A percentile compares a stretch with the other conserved stretches of the same genome.
Evolutionary conservation across 306 rosid genomes (phyloP).

Genomic region (Coriaria nepalensis): DNA sequence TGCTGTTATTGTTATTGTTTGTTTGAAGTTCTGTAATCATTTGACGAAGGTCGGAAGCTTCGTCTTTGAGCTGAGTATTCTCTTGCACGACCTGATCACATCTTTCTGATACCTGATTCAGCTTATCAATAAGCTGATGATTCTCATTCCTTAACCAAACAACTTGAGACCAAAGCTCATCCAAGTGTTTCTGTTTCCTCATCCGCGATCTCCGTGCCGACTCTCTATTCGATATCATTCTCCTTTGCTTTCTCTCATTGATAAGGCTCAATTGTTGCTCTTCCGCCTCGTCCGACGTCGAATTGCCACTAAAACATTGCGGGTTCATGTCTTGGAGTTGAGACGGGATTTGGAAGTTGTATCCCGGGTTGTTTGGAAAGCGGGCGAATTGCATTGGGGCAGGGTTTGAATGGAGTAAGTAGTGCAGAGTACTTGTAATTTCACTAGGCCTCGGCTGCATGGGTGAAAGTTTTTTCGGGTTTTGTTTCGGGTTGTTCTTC

Average conservation of each 20-base stretch:
- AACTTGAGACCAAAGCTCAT: slow-evolving; percentile 93
- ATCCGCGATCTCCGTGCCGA: slow-evolving; percentile 84
- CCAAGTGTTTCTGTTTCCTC: slow-evolving; percentile 88
- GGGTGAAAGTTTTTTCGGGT: slow-evolving; percentile 15
- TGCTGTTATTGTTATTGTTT: slow-evolving; percentile 18
- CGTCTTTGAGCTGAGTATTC: slow-evolving; percentile 61
- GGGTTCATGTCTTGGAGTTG: slow-evolving; percentile 42
- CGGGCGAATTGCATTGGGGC: slow-evolving; percentile 31
- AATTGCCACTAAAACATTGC: slow-evolving; percentile 53
- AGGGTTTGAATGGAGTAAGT: slow-evolving; percentile 36
- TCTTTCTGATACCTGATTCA: slow-evolving; percentile 50
- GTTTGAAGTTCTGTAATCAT: slow-evolving; percentile 52
- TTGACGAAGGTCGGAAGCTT: slow-evolving; percentile 62
- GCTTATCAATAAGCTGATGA: slow-evolving; percentile 51
- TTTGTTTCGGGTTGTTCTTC: neutral
- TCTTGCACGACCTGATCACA: slow-evolving; percentile 54
- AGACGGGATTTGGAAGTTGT: slow-evolving; percentile 28
- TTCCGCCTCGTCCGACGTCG: slow-evolving; percentile 87
- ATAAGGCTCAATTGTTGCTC: slow-evolving; percentile 53
- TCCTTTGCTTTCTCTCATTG: slow-evolving; percentile 68
- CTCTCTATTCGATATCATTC: slow-evolving; percentile 95
- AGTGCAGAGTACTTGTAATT: slow-evolving; percentile 30
- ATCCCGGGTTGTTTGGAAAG: slow-evolving; percentile 25
- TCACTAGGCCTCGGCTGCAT: slow-evolving; percentile 56
- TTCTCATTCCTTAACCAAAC: slow-evolving; percentile 84